Percentiles rank a stretch among this genome's conserved stretches.
Evolutionary conservation across 352 stramenopile species (phyloP).

Genomic region (Blastocystis sp.): DNA sequence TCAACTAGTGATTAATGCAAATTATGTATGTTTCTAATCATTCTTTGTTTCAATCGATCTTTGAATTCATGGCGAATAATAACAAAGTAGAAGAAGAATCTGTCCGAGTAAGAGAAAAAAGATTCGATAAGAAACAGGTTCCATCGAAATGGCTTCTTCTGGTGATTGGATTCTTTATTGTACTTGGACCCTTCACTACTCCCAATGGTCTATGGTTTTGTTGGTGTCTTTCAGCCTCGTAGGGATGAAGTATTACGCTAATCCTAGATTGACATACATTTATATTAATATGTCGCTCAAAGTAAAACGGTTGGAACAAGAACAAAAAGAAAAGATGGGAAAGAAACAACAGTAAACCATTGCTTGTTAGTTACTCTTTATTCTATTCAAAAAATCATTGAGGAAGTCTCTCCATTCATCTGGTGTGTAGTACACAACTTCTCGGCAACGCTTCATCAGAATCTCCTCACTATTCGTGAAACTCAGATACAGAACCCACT

Average conservation of each 20-base stretch:
- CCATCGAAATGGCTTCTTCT: conserved; percentile 35
- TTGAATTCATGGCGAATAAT: conserved; percentile 8
- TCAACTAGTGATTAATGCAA: too few relatives aligned
- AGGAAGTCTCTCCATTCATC: neutral
- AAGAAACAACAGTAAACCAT: conserved; percentile 55
- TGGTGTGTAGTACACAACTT: conserved; percentile 9
- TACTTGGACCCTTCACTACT: conserved; percentile 30
- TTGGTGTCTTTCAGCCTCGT: conserved; percentile 41
- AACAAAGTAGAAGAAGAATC: too few relatives aligned
- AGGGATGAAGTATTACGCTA: neutral
- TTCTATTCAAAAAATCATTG: neutral
- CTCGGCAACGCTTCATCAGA: conserved; percentile 20
- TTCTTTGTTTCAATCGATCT: too few relatives aligned
- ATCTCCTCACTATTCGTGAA: conserved; percentile 1
- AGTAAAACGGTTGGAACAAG: neutral
- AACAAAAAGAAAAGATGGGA: conserved; percentile 19
- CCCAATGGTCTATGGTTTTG: conserved; percentile 49
- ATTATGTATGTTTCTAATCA: neutral
- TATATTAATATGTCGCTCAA: conserved; percentile 49
- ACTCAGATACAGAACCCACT: neutral
- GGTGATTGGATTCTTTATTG: conserved; percentile 14
- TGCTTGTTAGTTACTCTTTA: conserved; percentile 1
- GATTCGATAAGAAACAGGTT: neutral
- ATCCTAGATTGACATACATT: conserved; percentile 22
- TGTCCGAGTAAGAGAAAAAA: too few relatives aligned